Conservation (phyloP, 306 rosid genomes). For the Acacia confusa region DNA sequence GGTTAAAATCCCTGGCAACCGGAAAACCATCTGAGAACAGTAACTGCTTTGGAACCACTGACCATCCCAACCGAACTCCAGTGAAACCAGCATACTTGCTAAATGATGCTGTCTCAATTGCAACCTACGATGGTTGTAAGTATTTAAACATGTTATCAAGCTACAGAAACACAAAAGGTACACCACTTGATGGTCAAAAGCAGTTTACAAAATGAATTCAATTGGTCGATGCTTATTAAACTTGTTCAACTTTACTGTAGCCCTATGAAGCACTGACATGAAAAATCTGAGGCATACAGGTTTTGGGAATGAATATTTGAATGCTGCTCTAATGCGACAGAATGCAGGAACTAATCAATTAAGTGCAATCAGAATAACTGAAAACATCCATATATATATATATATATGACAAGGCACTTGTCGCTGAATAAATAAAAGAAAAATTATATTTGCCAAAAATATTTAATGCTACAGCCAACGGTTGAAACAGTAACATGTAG, state of each 20-base stretch:
- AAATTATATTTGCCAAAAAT: slow-evolving; percentile 4
- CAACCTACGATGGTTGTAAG: slow-evolving; percentile 61
- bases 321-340: neutral
- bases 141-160: slow-evolving; percentile 6
- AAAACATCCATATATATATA: neutral
- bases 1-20: slow-evolving; percentile 88
- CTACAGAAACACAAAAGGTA: neutral
- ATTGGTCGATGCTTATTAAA: neutral
- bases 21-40: slow-evolving; percentile 88
- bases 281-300: neutral
- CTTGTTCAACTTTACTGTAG: neutral
- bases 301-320: neutral
- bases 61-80: slow-evolving; percentile 96
- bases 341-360: neutral
- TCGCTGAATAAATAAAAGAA: slow-evolving; percentile 19
- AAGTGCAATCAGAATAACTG: neutral
- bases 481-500: neutral
- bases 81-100: slow-evolving; percentile 98
- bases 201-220: neutral
- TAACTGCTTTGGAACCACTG: slow-evolving; percentile 85
- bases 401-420: neutral
- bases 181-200: neutral
- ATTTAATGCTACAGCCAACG: neutral
- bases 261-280: neutral
- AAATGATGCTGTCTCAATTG: slow-evolving; percentile 90